Evolutionary conservation across 805 yeast species (phyloP).

Genomic region (Saturnispora zaruensis): DNA sequence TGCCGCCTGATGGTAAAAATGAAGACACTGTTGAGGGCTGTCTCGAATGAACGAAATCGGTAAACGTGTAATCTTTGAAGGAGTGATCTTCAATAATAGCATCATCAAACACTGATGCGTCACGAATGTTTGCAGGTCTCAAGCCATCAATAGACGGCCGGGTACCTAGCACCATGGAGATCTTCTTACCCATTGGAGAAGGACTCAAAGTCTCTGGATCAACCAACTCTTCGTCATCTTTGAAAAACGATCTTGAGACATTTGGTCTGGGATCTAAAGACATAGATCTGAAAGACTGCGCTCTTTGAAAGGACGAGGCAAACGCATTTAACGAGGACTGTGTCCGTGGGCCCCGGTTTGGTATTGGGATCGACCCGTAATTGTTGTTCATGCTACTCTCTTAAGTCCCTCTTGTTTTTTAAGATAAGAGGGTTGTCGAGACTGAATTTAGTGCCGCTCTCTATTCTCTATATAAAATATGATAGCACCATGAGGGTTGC

Average conservation of each 20-base stretch:
- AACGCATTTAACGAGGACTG: conserved; percentile 44
- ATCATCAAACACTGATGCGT: conserved; percentile 23
- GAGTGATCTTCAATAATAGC: conserved; percentile 35
- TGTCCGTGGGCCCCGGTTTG: conserved; percentile 13
- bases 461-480: not conserved
- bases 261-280: conserved; percentile 48
- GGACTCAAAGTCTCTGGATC: conserved; percentile 68
- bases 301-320: conserved; percentile 72
- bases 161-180: conserved; percentile 42
- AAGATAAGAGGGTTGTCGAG: conserved; percentile 1
- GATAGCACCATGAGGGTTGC: not conserved
- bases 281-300: conserved; percentile 56
- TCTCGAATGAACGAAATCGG: conserved; percentile 21
- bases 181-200: conserved; percentile 50
- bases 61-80: conserved; percentile 28
- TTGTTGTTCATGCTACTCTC: not conserved
- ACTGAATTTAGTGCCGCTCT: not conserved
- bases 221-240: conserved; percentile 52
- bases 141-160: conserved; percentile 9
- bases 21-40: conserved; percentile 16
- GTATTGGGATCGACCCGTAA: conserved; percentile 21
- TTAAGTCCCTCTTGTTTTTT: not conserved
- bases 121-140: conserved; percentile 1
- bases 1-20: conserved; percentile 10
- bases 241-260: conserved; percentile 56